Evolutionary conservation across 495 filamentous ascomycete genomes (phyloP), one percentile per base, ranked within the genome.

Genomic region (Tuber aestivum): DNA sequence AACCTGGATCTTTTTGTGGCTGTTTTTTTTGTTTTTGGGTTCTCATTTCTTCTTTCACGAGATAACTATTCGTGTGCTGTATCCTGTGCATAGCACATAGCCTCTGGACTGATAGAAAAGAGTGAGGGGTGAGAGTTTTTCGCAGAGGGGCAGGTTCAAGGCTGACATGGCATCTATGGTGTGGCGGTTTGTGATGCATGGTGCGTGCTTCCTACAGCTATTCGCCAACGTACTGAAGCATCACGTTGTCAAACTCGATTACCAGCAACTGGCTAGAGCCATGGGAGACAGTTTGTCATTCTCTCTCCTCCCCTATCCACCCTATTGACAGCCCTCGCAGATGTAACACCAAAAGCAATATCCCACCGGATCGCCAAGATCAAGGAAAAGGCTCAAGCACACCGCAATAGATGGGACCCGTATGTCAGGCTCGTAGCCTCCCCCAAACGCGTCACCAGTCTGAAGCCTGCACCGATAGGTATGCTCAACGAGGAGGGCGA

Each of bases 351-450:
- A 23, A 82, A 82, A 73, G 81, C 81, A 6, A 82, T 82, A 56
- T 82, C 81, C 16, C 81, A 82, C 69, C 81, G 81, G 10, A 82
- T 82, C 37, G 74, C 81, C 3, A 82, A 82, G 69, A 82, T 82
- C n/a, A 82, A 82, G 73, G 81, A 82, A 56, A 82, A 82, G 70
- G 81, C 81, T 14, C 74, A 77, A 69, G 75, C 70, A 20, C 78
- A 77, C 48, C 70, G 70, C 41, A 21, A 65, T 0, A 69, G 78
- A 38, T 79, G 76, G 76, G 78, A 79, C 40, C 37, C 41, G 61
- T 72, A 79, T n/a, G 68, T 38, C n/a, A 75, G 73, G 27, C 70
- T 74, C 37, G 35, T 70, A 70, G 27, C 56, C 14, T 35, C 56
- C 2, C 1, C 27, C 4, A 65, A 65, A 65, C 56, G 56, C 27